Evolutionary conservation across 202 grass and related monocot genomes (phyloP).

Genomic region (Panicum hallii): DNA sequence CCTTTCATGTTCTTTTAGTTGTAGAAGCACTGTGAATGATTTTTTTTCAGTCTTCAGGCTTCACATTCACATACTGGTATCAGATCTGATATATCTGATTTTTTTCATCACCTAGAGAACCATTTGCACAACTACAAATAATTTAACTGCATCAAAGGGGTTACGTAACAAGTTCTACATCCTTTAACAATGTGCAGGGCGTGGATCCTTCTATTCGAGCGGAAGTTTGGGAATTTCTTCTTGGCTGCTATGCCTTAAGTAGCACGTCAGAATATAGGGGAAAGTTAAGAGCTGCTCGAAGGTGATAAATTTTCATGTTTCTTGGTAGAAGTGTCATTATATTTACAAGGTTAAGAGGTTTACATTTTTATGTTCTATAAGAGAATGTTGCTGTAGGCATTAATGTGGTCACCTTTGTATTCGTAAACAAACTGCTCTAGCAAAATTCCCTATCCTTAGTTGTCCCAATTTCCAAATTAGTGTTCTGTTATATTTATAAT

Average conservation of each 20-base stretch:
- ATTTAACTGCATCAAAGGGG: background rate
- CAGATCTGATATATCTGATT: background rate
- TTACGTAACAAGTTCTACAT: conserved; percentile 35
- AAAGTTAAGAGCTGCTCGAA: conserved; percentile 81
- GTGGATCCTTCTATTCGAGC: conserved; percentile 91
- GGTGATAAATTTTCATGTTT: conserved; percentile 56
- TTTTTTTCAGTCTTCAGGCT: background rate
- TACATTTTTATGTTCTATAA: conserved; percentile 26
- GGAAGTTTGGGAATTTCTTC: conserved; percentile 99
- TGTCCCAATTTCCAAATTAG: background rate
- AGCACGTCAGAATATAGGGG: conserved; percentile 80
- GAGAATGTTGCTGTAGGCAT: conserved; percentile 5
- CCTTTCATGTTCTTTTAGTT: conserved; percentile 18
- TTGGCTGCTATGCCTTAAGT: conserved; percentile 89
- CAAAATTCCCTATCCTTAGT: background rate
- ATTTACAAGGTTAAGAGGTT: background rate
- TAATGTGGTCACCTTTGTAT: conserved; percentile 1
- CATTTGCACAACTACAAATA: background rate
- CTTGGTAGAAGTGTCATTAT: conserved; percentile 12
- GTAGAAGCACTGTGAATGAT: background rate
- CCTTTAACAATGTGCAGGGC: conserved; percentile 61
- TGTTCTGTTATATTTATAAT: background rate
- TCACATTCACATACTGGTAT: background rate
- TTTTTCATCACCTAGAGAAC: background rate
- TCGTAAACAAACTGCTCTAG: conserved; percentile 10